Conservation (phyloP, 371 early-diverging fungal species). For the Mortierella sp. region DNA sequence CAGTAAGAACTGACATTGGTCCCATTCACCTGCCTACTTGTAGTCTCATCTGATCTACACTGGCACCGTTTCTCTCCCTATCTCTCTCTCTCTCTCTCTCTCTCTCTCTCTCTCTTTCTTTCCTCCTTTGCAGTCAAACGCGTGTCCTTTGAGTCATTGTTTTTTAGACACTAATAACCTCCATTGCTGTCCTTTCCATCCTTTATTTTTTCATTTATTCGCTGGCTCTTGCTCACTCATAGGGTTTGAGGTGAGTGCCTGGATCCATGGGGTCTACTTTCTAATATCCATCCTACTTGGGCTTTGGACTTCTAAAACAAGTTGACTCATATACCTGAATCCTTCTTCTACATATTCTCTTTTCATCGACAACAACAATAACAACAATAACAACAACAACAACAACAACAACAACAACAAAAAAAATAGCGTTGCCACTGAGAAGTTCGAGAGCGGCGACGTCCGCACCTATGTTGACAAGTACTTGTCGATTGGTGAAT, state of each 20-base stretch:
- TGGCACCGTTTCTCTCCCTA: neutral
- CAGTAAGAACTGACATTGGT: constrained; percentile 56
- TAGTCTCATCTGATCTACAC: neutral
- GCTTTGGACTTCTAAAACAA: too few species aligned
- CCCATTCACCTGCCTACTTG: neutral
- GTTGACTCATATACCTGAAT: too few species aligned
- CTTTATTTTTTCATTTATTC: neutral
- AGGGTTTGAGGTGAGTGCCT: constrained; percentile 10
- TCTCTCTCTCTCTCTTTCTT: constrained; percentile 1
- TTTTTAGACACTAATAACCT: neutral
- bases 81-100: too few species aligned
- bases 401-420: too few species aligned
- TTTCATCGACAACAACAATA: neutral
- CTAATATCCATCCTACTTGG: too few species aligned
- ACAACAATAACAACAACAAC: too few species aligned
- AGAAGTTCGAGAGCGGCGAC: constrained; percentile 67
- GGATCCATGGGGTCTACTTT: too few species aligned
- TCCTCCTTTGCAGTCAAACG: neutral
- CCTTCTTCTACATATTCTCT: neutral
- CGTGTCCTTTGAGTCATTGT: neutral
- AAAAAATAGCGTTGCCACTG: constrained; percentile 65
- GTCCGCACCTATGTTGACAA: constrained; percentile 62
- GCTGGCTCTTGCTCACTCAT: too few species aligned
- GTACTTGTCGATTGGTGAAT: constrained; percentile 77
- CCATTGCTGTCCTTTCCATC: constrained; percentile 8